Conservation (phyloP, 2,329 filamentous ascomycete genomes). For the Penicillium verrucosum region DNA sequence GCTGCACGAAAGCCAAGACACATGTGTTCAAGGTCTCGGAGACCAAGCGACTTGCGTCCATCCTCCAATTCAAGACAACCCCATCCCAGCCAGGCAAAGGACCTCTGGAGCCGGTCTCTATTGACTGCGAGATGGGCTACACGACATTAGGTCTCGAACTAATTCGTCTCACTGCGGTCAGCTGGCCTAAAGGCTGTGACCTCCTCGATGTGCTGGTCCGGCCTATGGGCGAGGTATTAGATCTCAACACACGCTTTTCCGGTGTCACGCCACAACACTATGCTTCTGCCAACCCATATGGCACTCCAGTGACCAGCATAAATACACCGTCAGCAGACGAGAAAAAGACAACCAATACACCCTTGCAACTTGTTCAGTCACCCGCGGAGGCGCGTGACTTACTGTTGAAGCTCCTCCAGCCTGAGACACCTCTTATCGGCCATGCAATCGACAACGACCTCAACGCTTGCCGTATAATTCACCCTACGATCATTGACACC, state of each 20-base stretch:
- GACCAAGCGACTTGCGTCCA: constrained; percentile 68
- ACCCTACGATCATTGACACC: constrained; percentile 81
- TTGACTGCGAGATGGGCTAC: constrained; percentile 98
- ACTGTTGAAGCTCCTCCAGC: constrained; percentile 71
- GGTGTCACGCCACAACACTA: constrained; percentile 79
- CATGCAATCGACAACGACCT: constrained; percentile 96
- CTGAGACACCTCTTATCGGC: constrained; percentile 79
- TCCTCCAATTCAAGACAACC: constrained; percentile 77
- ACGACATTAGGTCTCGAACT: constrained; percentile 85
- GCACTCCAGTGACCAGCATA: constrained; percentile 24
- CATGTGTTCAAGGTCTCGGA: constrained; percentile 89
- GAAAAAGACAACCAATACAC: constrained; percentile 27
- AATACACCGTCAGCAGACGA: constrained; percentile 24
- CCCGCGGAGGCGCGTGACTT: constrained; percentile 72
- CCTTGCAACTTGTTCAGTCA: constrained; percentile 70
- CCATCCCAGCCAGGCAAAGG: constrained; percentile 48
- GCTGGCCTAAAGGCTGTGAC: constrained; percentile 74
- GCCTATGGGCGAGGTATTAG: constrained; percentile 77
- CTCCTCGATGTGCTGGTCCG: constrained; percentile 82
- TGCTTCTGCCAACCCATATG: constrained; percentile 61
- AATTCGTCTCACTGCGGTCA: constrained; percentile 80
- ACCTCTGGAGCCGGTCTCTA: constrained; percentile 58
- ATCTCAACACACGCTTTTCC: constrained; percentile 89
- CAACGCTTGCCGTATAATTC: constrained; percentile 78
- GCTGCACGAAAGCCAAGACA: constrained; percentile 67